Percentiles rank a stretch among this genome's conserved stretches.
Conservation (phyloP, 2,329 filamentous ascomycete species). For the Cladosporium velox region DNA sequence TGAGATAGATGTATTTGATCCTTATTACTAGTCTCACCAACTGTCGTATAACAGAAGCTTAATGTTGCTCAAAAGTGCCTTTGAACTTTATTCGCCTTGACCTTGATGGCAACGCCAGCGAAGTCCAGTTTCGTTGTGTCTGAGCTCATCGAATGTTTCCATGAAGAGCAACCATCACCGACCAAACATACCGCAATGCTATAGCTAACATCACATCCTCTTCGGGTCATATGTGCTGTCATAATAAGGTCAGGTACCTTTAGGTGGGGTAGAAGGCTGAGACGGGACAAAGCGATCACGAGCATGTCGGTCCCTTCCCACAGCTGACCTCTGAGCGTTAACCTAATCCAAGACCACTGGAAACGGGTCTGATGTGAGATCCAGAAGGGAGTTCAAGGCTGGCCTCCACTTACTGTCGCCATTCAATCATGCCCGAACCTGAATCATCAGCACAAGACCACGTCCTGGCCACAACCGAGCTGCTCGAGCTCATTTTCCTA, state of each 20-base stretch:
- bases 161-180: neutral
- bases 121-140: neutral
- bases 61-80: neutral
- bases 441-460: constrained; percentile 4
- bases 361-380: neutral
- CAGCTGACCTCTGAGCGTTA: neutral
- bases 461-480: constrained; percentile 6
- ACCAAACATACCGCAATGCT: neutral
- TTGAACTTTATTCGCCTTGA: neutral
- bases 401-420: neutral
- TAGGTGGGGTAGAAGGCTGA: neutral
- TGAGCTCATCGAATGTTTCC: neutral
- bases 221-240: neutral
- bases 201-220: neutral
- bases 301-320: neutral
- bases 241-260: neutral
- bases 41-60: neutral
- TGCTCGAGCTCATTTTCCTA: constrained; percentile 10
- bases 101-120: neutral
- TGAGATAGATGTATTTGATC: constrained; percentile 1
- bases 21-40: neutral
- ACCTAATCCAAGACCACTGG: neutral
- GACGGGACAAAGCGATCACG: constrained; percentile 10
- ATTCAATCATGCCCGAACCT: neutral
- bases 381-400: neutral